Evolutionary conservation across 352 stramenopile species (phyloP), one percentile per base, ranked within the genome.

Genomic region (Stramenopiles sp.): DNA sequence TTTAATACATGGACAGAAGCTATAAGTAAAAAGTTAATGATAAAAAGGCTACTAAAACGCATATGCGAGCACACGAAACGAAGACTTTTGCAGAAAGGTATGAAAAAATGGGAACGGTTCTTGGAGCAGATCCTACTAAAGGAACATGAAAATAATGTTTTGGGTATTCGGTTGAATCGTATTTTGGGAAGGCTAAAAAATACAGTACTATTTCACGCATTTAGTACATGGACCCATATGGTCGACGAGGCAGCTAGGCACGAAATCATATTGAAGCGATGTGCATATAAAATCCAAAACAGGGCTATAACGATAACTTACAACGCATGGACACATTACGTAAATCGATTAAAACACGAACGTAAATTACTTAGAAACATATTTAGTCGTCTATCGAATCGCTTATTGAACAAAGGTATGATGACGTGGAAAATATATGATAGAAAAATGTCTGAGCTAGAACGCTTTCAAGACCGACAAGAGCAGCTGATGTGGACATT

Each of bases 241-340:
- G 22, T 14, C 4, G 22, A 31, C 22, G 71, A 31, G 14, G 22
- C 4, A 55, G 30, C 30, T 14, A 31, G 22, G 30, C 30, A 33
- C 8, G 71, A 78, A 33, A 14, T 78, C 4, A 78, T 78, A 14
- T 33, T 78, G 71, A 33, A 78, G 14, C 71, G 71, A 4, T 4
- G 4, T 14, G 71, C 71, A 33, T 33, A 33, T 33, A 78, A 78
- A 78, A 78, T 78, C 4, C 71, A 33, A 31, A 78, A 78, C 22
- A 4, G 71, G 14, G 31, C 30, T 14, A 31, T 78, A 14, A 14
- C 30, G 8, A 14, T 33, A 4, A 33, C 71, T 33, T 33, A 33
- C 8, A 31, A 78, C 30, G 71, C 71, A 78, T 78, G 71, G 71
- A 33, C 14, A 31, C 30, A 31, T 8, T 78, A 14, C 22, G 31